These are phyloP conservation scores for Datura wrightii DNA, from an alignment of 257 asterid species.

Conservation along the genomic window DNA sequence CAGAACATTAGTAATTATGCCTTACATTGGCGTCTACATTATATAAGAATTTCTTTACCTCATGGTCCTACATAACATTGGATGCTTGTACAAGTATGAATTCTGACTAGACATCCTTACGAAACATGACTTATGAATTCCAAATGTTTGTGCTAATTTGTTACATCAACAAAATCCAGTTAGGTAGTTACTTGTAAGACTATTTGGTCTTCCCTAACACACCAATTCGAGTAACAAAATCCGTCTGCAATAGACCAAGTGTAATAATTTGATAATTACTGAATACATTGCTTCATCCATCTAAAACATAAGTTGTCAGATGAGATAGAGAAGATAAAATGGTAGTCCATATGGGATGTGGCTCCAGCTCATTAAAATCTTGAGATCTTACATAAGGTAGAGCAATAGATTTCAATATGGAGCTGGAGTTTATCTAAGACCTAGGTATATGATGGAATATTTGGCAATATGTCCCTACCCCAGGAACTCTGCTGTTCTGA, in stretches of 20 bases:
- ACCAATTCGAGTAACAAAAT: not conserved
- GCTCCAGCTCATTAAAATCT: not conserved
- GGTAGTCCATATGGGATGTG: not conserved
- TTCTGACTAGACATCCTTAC: not conserved
- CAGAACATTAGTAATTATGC: not conserved
- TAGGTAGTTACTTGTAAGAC: not conserved
- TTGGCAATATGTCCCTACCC: not conserved
- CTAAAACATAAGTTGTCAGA: not conserved
- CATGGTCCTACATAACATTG: not conserved
- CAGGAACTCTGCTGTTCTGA: not conserved
- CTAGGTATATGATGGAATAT: not conserved
- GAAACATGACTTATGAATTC: not conserved
- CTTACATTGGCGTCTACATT: not conserved
- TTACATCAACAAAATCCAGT: not conserved
- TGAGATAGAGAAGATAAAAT: not conserved
- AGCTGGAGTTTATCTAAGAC: not conserved
- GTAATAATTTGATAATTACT: not conserved
- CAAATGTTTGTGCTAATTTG: not conserved
- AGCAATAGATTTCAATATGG: not conserved
- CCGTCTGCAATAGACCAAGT: not conserved
- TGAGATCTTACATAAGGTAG: too few relatives aligned
- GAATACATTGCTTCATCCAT: not conserved
- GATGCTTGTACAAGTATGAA: not conserved
- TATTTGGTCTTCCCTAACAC: not conserved
- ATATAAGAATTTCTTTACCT: not conserved